Base-by-base conservation (phyloP, 1,284 basidiomycete genomes). In the Salmacisia buchloeana region DNA sequence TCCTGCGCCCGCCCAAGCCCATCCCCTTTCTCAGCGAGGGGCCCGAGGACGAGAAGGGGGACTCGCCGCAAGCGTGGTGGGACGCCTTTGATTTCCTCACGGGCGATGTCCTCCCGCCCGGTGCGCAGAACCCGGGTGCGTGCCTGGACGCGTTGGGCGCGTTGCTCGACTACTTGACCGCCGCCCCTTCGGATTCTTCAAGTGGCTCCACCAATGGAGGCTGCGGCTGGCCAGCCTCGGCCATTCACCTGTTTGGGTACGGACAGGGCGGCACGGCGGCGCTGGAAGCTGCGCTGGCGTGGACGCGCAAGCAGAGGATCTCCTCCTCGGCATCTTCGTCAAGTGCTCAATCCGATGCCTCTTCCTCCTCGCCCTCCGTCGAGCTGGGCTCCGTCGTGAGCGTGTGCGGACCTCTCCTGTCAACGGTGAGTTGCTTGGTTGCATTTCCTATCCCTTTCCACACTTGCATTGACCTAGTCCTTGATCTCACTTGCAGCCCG, bases 201-300 rank as follows among this genome's bases (percentile, higher is more conserved):
- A 4, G 10, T 3, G 7, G 5, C 21, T 6, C n/a, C n/a, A 2
- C 25, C 29, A 31, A 12, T 18, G n/a, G 18, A 2, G 56, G 56
- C 18, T 58, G 56, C 36, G 56, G 34, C 3, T 58, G 56, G 56
- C 56, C 36, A 9, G 5, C 56, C 3, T 23, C 27, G 15, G 15
- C 35, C 9, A 7, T 58, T 25, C 56, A 58, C 23, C 35, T 58
- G 10, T 39, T 58, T 13, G 56, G 56, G 15, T 58, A 38, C 34
- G 56, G 56, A 27, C 56, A 58, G 35, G 56, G 56, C 7, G 56
- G 56, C 33, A 58, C 56, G 6, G 56, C 56, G 6, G 56, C 56
- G 3, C 9, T 58, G 15, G 56, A 58, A 23, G n/a, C 35, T 7
- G 36, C 56, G 1, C 35, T 58, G 12, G 21, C 34, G 15, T 58